These are phyloP conservation scores for Aphanomyces cochlioides DNA, from an alignment of 352 stramenopile species.

Conservation along the genomic window DNA sequence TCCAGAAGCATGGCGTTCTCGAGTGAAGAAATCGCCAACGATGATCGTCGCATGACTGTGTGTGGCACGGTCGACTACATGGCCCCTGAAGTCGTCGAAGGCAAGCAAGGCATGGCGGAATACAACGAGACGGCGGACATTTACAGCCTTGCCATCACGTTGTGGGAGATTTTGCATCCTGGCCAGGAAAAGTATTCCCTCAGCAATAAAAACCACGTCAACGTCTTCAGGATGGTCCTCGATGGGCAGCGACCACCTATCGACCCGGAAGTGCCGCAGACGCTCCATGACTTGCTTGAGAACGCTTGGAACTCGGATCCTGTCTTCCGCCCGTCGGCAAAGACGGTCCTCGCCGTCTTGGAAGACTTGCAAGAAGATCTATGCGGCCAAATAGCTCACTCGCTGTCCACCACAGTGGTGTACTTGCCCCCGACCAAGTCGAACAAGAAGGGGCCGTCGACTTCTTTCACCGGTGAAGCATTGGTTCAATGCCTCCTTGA, in stretches of 20 bases:
- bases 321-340: conserved; percentile 38
- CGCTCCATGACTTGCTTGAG: conserved; percentile 38
- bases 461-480: conserved; percentile 33
- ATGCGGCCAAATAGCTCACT: conserved; percentile 32
- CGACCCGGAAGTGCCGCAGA: conserved; percentile 29
- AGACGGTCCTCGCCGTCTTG: conserved; percentile 37
- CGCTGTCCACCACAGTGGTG: conserved; percentile 28
- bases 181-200: conserved; percentile 42
- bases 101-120: conserved; percentile 32
- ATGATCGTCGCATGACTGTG: conserved; percentile 36
- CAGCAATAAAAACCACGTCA: conserved; percentile 36
- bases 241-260: conserved; percentile 41
- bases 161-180: conserved; percentile 65
- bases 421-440: conserved; percentile 9
- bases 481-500: conserved; percentile 17
- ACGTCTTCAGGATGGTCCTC: conserved; percentile 44
- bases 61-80: conserved; percentile 50
- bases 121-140: conserved; percentile 57
- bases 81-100: conserved; percentile 53
- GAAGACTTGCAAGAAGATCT: conserved; percentile 44
- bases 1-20: conserved; percentile 25
- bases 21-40: conserved; percentile 7
- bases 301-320: conserved; percentile 41
- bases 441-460: background rate
- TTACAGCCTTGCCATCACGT: conserved; percentile 60